Conservation (phyloP, 2,329 filamentous ascomycete species). For the Colletotrichum navitas region DNA sequence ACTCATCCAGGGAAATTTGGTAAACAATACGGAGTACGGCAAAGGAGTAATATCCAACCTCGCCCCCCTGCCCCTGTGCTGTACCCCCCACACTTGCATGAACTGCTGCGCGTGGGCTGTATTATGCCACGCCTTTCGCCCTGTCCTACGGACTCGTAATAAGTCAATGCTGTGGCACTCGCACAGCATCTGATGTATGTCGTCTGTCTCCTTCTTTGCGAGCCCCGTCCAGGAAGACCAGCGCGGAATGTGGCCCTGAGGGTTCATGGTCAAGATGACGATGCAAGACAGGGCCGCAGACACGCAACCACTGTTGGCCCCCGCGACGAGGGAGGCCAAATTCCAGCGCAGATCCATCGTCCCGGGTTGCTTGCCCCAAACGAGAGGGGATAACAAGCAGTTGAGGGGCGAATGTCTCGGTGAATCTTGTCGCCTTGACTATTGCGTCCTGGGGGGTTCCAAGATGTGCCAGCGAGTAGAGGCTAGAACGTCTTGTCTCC, state of each 20-base stretch:
- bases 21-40: slow-evolving; percentile 30
- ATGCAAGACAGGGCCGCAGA: slow-evolving; percentile 19
- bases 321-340: slow-evolving; percentile 21
- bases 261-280: neutral
- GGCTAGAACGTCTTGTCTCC: slow-evolving; percentile 16
- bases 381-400: slow-evolving; percentile 24
- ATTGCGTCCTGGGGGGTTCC: neutral
- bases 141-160: neutral
- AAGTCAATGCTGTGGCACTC: slow-evolving; percentile 13
- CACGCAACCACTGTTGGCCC: slow-evolving; percentile 24
- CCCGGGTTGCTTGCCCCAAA: slow-evolving; percentile 27
- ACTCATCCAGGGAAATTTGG: slow-evolving; percentile 29
- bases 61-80: neutral
- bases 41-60: neutral
- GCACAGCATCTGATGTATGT: slow-evolving; percentile 2
- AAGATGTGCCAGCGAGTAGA: neutral
- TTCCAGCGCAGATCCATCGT: slow-evolving; percentile 25
- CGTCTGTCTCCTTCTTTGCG: neutral
- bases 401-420: neutral
- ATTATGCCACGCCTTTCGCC: neutral
- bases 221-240: neutral
- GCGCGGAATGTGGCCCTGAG: slow-evolving; percentile 6
- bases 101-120: neutral
- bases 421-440: slow-evolving; percentile 8
- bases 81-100: neutral